phyloP scores from a whole-genome alignment of 371 early-diverging fungal genomes.

The Mucor circinelloides region DNA sequence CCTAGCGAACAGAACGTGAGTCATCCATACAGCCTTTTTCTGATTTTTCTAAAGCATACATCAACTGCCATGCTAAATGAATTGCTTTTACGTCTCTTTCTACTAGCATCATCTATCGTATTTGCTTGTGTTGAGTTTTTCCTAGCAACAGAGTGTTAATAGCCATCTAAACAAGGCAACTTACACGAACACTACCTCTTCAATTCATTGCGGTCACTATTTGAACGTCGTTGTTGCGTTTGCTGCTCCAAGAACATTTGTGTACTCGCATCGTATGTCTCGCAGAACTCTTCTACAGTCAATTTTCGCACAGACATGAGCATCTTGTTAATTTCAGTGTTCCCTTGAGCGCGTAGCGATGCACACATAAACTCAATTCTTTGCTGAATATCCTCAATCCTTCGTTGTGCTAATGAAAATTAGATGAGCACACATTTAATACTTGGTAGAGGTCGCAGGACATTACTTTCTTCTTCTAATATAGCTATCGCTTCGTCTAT shows the following conservation, averaged over 20 bases:
- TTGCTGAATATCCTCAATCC: conserved; percentile 34
- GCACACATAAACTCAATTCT: conserved; percentile 31
- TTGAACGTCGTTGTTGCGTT: background rate
- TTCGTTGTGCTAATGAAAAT: conserved; percentile 17
- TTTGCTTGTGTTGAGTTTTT: background rate
- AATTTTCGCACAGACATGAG: conserved; percentile 21
- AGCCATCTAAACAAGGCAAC: background rate
- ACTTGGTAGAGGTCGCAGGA: background rate
- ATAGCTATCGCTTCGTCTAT: conserved; percentile 8
- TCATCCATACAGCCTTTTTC: background rate
- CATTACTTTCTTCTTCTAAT: conserved; percentile 12
- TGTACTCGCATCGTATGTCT: conserved; percentile 23
- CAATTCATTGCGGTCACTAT: background rate
- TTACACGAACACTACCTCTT: background rate
- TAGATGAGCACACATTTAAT: background rate
- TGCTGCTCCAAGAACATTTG: conserved; percentile 18
- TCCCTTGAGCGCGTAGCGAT: conserved; percentile 31
- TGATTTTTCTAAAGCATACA: background rate
- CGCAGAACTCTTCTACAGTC: conserved; percentile 38
- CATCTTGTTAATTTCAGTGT: conserved; percentile 30
- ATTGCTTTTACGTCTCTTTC: background rate
- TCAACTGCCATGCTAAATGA: background rate
- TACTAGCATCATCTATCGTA: background rate
- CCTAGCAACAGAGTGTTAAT: background rate
- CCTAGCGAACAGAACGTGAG: background rate